phyloP scores from a whole-genome alignment of 345 rosid genomes.

The Xanthoceras sorbifolium region DNA sequence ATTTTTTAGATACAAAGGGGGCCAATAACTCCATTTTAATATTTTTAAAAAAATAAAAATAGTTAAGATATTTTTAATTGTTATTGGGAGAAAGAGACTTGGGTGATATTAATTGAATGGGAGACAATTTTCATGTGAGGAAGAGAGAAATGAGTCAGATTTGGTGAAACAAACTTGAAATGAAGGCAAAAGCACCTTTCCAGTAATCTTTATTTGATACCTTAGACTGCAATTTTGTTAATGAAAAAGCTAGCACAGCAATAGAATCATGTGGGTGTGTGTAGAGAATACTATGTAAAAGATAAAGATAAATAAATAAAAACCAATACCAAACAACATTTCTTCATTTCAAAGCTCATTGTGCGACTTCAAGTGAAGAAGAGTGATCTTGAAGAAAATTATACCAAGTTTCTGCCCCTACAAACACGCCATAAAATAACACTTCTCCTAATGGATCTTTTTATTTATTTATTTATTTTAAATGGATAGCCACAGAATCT shows the following conservation, averaged over 20 bases:
- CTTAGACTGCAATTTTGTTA: conserved; percentile 40
- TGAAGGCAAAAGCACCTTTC: conserved; percentile 34
- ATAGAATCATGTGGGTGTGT: conserved; percentile 25
- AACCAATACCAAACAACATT: conserved; percentile 14
- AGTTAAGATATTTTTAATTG: background rate
- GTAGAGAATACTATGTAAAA: background rate
- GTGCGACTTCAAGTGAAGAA: background rate
- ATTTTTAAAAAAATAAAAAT: no score
- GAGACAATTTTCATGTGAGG: conserved; percentile 1
- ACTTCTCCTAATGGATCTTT: background rate
- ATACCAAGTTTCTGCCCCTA: conserved; percentile 3
- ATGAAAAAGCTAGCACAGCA: conserved; percentile 15
- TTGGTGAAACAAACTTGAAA: conserved; percentile 27
- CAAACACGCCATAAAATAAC: background rate
- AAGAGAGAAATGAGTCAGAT: background rate
- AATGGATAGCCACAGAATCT: background rate
- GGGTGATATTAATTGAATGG: background rate
- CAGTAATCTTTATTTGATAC: background rate
- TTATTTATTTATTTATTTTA: background rate
- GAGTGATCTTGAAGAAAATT: conserved; percentile 25
- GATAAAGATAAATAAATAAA: background rate
- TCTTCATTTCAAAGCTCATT: conserved; percentile 21
- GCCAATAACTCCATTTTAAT: background rate
- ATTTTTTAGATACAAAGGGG: background rate
- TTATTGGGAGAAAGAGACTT: background rate